A percentile compares a stretch with the other conserved stretches of the same genome.
Evolutionary conservation across 768 basidiomycete species (phyloP).

Genomic region (Termitomyces sp.): DNA sequence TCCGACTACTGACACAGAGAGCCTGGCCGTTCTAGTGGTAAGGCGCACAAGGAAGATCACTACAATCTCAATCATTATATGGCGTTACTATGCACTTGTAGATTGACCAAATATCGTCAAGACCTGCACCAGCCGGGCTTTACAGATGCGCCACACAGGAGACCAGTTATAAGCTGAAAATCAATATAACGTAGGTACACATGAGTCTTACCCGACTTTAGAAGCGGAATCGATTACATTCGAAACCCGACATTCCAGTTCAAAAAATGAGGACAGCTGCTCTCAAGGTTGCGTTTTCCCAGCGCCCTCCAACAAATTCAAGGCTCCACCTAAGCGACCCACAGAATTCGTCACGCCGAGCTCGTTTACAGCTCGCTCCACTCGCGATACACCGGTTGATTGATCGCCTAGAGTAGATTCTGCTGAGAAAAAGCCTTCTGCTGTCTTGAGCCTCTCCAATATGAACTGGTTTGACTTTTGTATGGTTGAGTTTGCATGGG

Average conservation of each 20-base stretch:
- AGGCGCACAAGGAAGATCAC: neutral
- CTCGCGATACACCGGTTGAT: constrained; percentile 38
- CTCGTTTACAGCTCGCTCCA: constrained; percentile 41
- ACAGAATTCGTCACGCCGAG: constrained; percentile 23
- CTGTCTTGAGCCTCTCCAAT: constrained; percentile 48
- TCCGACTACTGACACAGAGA: neutral
- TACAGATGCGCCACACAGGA: neutral
- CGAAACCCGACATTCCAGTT: neutral
- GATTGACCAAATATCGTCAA: too few species aligned
- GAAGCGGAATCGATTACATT: neutral
- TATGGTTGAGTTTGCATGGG: constrained; percentile 30
- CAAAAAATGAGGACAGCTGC: neutral
- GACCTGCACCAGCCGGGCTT: too few species aligned
- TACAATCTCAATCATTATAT: neutral
- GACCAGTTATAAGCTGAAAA: neutral
- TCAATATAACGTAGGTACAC: neutral
- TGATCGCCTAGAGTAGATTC: constrained; percentile 6
- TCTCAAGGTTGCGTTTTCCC: constrained; percentile 19
- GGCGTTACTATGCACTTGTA: neutral
- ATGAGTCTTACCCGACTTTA: neutral
- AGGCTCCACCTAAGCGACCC: constrained; percentile 32
- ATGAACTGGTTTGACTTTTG: constrained; percentile 47
- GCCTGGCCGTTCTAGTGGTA: neutral
- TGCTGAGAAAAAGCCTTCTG: constrained; percentile 42
- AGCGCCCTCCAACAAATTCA: constrained; percentile 46